Evolutionary conservation across 768 basidiomycete genomes (phyloP).

Genomic region (Collybiopsis luxurians): DNA sequence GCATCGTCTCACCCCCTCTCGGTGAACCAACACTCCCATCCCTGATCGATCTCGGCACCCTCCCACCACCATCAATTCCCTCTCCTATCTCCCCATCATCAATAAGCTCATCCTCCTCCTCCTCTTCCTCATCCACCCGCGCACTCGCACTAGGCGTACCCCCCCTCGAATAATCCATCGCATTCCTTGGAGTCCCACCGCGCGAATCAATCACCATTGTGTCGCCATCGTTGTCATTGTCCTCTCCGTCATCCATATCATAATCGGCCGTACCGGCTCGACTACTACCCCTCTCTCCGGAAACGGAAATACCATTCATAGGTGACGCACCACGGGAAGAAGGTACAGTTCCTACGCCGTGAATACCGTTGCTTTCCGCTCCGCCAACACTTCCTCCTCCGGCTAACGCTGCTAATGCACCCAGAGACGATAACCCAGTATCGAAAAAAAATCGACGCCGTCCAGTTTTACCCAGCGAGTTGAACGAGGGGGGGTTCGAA

Average conservation of each 20-base stretch:
- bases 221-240: background rate
- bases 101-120: background rate
- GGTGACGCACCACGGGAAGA: constrained; percentile 2
- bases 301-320: background rate
- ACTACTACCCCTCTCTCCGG: background rate
- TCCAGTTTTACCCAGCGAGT: background rate
- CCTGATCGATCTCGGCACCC: too few species aligned
- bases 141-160: too few species aligned
- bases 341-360: background rate
- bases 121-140: background rate
- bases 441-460: background rate
- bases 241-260: background rate
- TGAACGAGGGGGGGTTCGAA: background rate
- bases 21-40: too few species aligned
- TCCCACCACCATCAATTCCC: background rate
- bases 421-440: background rate
- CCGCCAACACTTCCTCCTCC: background rate
- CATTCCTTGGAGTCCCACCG: background rate
- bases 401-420: background rate
- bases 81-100: background rate
- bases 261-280: background rate
- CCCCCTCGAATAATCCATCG: too few species aligned
- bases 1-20: too few species aligned
- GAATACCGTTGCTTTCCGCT: background rate
- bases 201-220: background rate